A percentile compares a stretch with the other conserved stretches of the same genome.
Conservation (phyloP, 2,329 filamentous ascomycete species). For the Phyllosticta paracitricarpa region DNA sequence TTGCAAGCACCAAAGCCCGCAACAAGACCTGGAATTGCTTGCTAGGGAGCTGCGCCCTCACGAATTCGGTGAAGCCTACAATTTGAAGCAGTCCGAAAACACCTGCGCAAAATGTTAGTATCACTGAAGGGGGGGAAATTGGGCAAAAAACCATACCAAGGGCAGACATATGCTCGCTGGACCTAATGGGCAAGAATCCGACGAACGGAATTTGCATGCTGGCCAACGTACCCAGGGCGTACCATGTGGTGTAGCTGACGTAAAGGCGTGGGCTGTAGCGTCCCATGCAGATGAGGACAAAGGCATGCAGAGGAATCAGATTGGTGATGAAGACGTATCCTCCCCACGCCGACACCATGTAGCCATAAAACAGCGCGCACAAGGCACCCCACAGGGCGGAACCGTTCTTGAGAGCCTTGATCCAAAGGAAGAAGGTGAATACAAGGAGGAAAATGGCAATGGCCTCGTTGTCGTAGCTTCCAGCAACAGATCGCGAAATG, state of each 20-base stretch:
- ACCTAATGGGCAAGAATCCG: constrained; percentile 90
- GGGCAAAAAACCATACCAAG: constrained; percentile 51
- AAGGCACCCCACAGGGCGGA: constrained; percentile 95
- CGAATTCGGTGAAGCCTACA: constrained; percentile 82
- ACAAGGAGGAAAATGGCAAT: constrained; percentile 98
- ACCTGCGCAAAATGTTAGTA: constrained; percentile 43
- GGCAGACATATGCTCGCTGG: constrained; percentile 97
- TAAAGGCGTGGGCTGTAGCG: constrained; percentile 90
- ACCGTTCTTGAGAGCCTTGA: constrained; percentile 93
- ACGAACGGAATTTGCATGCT: constrained; percentile 99
- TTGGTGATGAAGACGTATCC: constrained; percentile 99
- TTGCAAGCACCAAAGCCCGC: constrained; percentile 60
- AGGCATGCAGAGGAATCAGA: constrained; percentile 83
- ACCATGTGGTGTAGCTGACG: constrained; percentile 97
- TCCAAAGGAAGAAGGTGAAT: constrained; percentile 98
- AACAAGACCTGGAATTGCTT: constrained; percentile 92
- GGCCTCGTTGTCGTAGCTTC: constrained; percentile 98
- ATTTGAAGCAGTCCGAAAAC: constrained; percentile 94
- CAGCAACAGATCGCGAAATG: constrained; percentile 93
- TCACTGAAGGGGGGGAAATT: not conserved
- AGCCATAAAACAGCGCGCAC: constrained; percentile 93
- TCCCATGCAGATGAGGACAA: constrained; percentile 94
- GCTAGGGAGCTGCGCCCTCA: constrained; percentile 77
- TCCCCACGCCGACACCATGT: constrained; percentile 99
- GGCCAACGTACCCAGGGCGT: constrained; percentile 85